Conservation (phyloP, 805 yeast species). For the Candida nitratophila region DNA sequence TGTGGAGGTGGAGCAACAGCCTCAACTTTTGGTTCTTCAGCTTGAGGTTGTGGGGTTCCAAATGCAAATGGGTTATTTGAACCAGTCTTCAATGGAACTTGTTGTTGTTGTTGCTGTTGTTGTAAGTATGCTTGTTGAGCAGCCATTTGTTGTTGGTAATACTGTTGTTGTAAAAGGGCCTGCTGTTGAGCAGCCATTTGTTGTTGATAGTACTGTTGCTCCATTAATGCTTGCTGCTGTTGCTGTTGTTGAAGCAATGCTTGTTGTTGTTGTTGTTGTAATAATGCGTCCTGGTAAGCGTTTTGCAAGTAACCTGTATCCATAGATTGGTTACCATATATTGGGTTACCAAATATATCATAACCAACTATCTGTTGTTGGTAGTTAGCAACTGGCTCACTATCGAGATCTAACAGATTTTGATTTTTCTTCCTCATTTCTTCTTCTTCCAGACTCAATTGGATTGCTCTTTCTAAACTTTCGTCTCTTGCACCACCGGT, state of each 20-base stretch:
- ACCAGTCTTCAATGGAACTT: constrained; percentile 31
- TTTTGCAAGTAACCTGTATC: constrained; percentile 47
- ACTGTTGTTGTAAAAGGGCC: constrained; percentile 8
- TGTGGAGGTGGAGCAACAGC: constrained; percentile 20
- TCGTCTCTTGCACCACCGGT: constrained; percentile 43
- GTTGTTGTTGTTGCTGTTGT: constrained; percentile 28
- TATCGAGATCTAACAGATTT: constrained; percentile 50
- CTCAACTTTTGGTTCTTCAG: constrained; percentile 17
- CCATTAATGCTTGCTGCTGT: constrained; percentile 8
- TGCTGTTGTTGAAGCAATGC: constrained; percentile 16
- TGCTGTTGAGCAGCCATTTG: constrained; percentile 14
- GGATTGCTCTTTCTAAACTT: constrained; percentile 62
- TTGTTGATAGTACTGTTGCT: constrained; percentile 16
- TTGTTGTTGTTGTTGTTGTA: constrained; percentile 14
- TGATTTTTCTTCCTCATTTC: constrained; percentile 47
- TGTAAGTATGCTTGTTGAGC: constrained; percentile 15
- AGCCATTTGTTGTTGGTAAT: constrained; percentile 9
- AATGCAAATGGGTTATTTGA: constrained; percentile 31
- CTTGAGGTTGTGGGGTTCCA: constrained; percentile 27
- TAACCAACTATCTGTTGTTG: constrained; percentile 34
- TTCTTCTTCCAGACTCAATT: constrained; percentile 71
- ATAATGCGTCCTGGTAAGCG: constrained; percentile 25
- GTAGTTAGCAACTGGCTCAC: constrained; percentile 19
- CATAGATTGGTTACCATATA: constrained; percentile 44
- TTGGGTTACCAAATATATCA: constrained; percentile 65